Percentiles rank a stretch among this genome's conserved stretches.
phyloP scores from a whole-genome alignment of 1,284 basidiomycete genomes.

The Malassezia restricta region DNA sequence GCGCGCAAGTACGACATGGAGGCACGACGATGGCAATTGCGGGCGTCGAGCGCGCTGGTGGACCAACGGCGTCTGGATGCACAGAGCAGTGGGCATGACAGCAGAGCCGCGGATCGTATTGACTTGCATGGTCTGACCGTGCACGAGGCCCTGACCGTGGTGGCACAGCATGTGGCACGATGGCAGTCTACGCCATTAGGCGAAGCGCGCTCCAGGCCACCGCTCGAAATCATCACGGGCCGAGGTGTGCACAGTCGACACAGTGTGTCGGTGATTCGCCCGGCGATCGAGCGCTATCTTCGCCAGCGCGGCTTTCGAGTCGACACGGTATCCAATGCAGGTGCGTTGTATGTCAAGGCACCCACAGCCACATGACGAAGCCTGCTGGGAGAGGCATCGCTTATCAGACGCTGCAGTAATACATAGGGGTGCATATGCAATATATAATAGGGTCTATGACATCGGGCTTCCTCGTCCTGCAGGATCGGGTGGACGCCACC shows the following conservation, averaged over 20 bases:
- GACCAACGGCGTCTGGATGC: slow-evolving; percentile 28
- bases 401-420: no score
- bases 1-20: slow-evolving; percentile 42
- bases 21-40: slow-evolving; percentile 41
- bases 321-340: slow-evolving; percentile 4
- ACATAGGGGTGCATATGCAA: no score
- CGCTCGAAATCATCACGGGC: slow-evolving; percentile 46
- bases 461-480: no score
- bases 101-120: slow-evolving; percentile 23
- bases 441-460: no score
- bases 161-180: slow-evolving; percentile 31
- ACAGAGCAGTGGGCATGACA: neutral
- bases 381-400: neutral
- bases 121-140: slow-evolving; percentile 46
- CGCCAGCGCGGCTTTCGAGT: slow-evolving; percentile 6
- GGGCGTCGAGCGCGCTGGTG: slow-evolving; percentile 40
- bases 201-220: slow-evolving; percentile 9
- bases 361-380: neutral
- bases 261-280: slow-evolving; percentile 40
- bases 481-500: no score
- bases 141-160: slow-evolving; percentile 44
- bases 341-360: slow-evolving; percentile 11
- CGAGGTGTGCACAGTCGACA: slow-evolving; percentile 44
- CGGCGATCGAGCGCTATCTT: slow-evolving; percentile 28
- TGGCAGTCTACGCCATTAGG: slow-evolving; percentile 29